Conservation (phyloP, 2,329 filamentous ascomycete genomes). For the Trichoderma sp. region DNA sequence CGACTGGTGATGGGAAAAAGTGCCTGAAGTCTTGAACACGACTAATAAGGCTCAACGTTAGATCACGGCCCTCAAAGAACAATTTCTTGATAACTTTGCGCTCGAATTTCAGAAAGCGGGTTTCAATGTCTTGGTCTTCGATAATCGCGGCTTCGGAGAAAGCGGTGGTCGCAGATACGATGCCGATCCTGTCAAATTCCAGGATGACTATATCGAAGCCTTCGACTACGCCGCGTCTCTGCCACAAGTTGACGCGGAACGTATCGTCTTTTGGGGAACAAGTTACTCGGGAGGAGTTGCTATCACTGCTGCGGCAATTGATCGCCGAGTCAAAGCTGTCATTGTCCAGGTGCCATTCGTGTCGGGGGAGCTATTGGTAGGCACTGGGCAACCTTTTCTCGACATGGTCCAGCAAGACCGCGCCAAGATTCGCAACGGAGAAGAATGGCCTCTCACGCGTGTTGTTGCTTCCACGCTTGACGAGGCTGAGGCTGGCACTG, state of each 20-base stretch:
- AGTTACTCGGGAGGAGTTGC: constrained; percentile 26
- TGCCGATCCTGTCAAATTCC: constrained; percentile 23
- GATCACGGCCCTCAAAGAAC: constrained; percentile 20
- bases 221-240: constrained; percentile 27
- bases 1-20: neutral
- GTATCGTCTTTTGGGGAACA: constrained; percentile 27
- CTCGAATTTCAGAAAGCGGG: constrained; percentile 25
- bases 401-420: constrained; percentile 7
- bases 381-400: neutral
- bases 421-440: constrained; percentile 4
- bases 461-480: constrained; percentile 17
- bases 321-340: constrained; percentile 26
- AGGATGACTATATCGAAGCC: constrained; percentile 28
- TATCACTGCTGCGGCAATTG: constrained; percentile 25
- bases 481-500: constrained; percentile 5
- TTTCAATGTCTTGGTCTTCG: constrained; percentile 25
- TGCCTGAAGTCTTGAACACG: neutral
- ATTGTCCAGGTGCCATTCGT: constrained; percentile 26
- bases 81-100: constrained; percentile 26
- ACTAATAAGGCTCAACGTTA: neutral
- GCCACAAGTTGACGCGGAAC: constrained; percentile 25
- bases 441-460: neutral
- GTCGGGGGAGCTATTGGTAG: constrained; percentile 24
- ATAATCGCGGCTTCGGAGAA: constrained; percentile 28
- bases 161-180: constrained; percentile 27